phyloP scores from a whole-genome alignment of 1,284 basidiomycete genomes.

The Inonotus hispidus region DNA sequence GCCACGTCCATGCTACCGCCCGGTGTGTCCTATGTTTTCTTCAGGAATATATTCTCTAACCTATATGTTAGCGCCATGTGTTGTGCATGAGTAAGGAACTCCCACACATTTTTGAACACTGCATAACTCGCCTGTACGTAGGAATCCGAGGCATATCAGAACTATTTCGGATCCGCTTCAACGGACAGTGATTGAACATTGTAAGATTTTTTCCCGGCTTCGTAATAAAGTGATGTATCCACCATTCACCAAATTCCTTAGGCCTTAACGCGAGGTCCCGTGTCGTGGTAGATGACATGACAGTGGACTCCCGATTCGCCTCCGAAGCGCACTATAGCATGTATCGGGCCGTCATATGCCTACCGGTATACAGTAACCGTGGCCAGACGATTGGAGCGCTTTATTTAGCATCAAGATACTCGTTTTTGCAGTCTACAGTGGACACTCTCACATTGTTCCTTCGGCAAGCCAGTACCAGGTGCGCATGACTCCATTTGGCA shows the following conservation, averaged over 20 bases:
- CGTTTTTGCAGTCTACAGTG: conserved; percentile 55
- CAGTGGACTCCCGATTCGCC: conserved; percentile 57
- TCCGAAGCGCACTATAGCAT: conserved; percentile 55
- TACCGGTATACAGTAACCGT: conserved; percentile 67
- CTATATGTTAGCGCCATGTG: conserved; percentile 48
- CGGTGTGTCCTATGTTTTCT: neutral
- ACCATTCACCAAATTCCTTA: conserved; percentile 23
- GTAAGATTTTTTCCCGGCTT: conserved; percentile 32
- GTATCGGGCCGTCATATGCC: conserved; percentile 56
- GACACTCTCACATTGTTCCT: conserved; percentile 59
- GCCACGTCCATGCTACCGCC: conserved; percentile 49
- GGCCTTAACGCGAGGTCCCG: conserved; percentile 61
- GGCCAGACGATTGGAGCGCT: conserved; percentile 53
- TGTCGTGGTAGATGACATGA: conserved; percentile 53
- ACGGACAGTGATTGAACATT: conserved; percentile 57
- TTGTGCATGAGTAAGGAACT: conserved; percentile 55
- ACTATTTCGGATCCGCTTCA: conserved; percentile 55
- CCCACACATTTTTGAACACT: neutral
- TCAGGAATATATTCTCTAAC: neutral
- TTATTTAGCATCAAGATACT: conserved; percentile 53
- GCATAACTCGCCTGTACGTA: conserved; percentile 24
- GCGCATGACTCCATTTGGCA: too few species aligned
- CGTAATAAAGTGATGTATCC: neutral
- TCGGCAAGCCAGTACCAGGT: conserved; percentile 53
- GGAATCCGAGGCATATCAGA: conserved; percentile 55